Base-by-base conservation (phyloP, 106 monocot species). In the Platanthera zijinensis region DNA sequence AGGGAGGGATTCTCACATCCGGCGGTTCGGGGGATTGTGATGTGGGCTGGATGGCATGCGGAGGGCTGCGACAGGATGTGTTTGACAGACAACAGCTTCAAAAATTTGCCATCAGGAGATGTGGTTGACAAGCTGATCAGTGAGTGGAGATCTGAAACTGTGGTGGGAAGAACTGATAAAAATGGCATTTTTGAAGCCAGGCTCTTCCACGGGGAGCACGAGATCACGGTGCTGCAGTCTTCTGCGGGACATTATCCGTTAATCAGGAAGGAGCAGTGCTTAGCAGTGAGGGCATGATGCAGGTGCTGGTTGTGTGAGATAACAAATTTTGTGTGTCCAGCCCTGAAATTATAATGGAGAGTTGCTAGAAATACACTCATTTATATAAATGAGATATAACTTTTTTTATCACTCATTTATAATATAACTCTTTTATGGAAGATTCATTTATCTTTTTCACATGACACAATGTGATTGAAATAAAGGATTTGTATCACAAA, bases 41-140 rank as follows among this genome's bases (percentile, higher is more conserved):
- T 96, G 13, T 96, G 95, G 95, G 85, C 72, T 11, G 88, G 76
- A 19, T 90, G 92, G 95, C 76, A 62, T 12, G 77, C 85, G 14
- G 51, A 80, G 15, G 90, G 88, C 8, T 92, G 92, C 68, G 57
- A 84, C 79, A 69, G 25, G 46, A 92, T 96, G 90, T 92, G 95
- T 51, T 74, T 96, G 71, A 96, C 95, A 3, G 90, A 96, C 76
- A 83, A 85, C 77, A 75, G 84, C 57, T 96, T 96, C 84, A 82
- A 71, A 52, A 96, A 96, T 78, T 77, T 87, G 0, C 85, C 95
- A 8, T 79, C 86, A 1, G 90, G 95, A 6, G 79, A 90, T 78
- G 84, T 87, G 9, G 95, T 96, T 5, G 92, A 96, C 75, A 90
- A 76, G 76, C 79, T 92, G 54, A 74, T 96, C 8, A 39, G 7